Percentiles rank a stretch among this genome's conserved stretches.
Evolutionary conservation across 1,284 basidiomycete genomes (phyloP).

Genomic region (Papiliotrema flavescens): DNA sequence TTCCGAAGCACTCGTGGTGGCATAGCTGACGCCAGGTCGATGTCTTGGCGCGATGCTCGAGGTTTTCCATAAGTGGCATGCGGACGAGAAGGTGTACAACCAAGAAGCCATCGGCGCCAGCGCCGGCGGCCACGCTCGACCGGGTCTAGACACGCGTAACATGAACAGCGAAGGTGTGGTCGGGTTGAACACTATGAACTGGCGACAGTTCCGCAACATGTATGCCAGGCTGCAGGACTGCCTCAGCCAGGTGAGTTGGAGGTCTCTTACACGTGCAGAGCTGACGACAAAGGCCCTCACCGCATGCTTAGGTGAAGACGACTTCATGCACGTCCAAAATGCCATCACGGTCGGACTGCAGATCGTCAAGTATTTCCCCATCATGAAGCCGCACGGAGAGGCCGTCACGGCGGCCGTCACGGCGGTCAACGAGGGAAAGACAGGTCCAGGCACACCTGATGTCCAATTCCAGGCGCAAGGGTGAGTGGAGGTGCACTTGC

Average conservation of each 20-base stretch:
- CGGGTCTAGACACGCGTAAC: not conserved
- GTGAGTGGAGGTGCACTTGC: not conserved
- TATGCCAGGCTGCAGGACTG: not conserved
- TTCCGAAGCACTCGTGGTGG: too few relatives aligned
- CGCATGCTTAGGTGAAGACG: slow-evolving; percentile 50
- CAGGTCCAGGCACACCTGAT: slow-evolving; percentile 44
- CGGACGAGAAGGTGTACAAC: slow-evolving; percentile 56
- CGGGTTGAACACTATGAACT: not conserved
- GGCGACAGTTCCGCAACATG: not conserved
- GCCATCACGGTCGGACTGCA: slow-evolving; percentile 84
- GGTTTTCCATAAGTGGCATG: slow-evolving; percentile 73
- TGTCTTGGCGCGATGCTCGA: slow-evolving; percentile 75
- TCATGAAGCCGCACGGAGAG: slow-evolving; percentile 56
- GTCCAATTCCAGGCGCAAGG: slow-evolving; percentile 68
- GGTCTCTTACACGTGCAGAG: not conserved
- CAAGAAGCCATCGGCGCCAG: slow-evolving; percentile 50
- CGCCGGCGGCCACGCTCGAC: not conserved
- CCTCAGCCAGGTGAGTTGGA: not conserved
- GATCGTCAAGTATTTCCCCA: slow-evolving; percentile 79
- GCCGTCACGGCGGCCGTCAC: slow-evolving; percentile 64
- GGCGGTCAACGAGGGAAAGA: slow-evolving; percentile 66
- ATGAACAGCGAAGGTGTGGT: not conserved
- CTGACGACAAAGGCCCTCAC: slow-evolving; percentile 48
- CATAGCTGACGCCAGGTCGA: slow-evolving; percentile 57
- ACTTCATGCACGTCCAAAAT: slow-evolving; percentile 95